Conservation (phyloP, 768 basidiomycete genomes). For the Exidia glandulosa region DNA sequence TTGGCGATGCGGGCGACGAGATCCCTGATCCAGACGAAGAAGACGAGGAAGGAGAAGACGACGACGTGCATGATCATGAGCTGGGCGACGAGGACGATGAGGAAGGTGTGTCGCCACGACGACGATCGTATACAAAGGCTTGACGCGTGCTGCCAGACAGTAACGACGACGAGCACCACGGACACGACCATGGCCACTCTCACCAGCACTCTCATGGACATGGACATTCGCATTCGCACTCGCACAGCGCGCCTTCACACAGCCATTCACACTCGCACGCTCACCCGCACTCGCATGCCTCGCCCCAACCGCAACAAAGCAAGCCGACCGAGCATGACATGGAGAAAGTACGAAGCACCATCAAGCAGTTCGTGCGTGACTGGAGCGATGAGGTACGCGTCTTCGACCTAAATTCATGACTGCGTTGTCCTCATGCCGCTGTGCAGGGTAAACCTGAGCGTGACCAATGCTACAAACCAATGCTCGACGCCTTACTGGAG, state of each 20-base stretch:
- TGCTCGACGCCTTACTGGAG: conserved; percentile 59
- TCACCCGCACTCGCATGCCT: not conserved
- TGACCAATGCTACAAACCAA: conserved; percentile 68
- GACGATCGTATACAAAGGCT: not conserved
- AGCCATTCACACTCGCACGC: conserved; percentile 10
- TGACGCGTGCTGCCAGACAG: not conserved
- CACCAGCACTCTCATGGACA: conserved; percentile 19
- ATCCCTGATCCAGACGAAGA: conserved; percentile 18
- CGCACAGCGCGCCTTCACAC: conserved; percentile 6
- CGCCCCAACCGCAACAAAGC: conserved; percentile 19
- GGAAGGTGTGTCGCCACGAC: not conserved
- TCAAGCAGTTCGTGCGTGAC: conserved; percentile 89
- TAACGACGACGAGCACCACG: conserved; percentile 4
- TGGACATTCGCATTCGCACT: conserved; percentile 14
- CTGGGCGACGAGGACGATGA: not conserved
- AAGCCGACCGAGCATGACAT: conserved; percentile 63
- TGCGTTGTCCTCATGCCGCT: not conserved
- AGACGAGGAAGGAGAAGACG: conserved; percentile 13
- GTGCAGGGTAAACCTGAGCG: conserved; percentile 70
- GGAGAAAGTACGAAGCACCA: conserved; percentile 84
- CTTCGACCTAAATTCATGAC: not conserved
- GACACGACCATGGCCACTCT: conserved; percentile 23
- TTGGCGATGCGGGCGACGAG: conserved; percentile 39
- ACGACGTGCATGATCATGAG: conserved; percentile 2
- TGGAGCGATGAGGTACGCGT: conserved; percentile 70